Evolutionary conservation across 2,329 filamentous ascomycete genomes (phyloP).

Genomic region (Aspergillus alliaceus): DNA sequence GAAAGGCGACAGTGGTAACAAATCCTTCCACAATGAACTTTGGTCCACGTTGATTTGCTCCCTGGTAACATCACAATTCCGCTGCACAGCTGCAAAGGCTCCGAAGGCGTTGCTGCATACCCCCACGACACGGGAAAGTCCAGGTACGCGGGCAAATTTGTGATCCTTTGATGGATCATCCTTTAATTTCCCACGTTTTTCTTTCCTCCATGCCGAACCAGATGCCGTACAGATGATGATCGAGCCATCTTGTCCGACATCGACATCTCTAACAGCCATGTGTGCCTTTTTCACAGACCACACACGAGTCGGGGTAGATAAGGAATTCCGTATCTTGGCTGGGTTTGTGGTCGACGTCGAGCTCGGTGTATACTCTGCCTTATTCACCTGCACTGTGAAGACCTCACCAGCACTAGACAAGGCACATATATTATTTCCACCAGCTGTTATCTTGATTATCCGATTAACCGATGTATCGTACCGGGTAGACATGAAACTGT

Average conservation of each 20-base stretch:
- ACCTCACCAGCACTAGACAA: slow-evolving; percentile 82
- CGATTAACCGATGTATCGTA: slow-evolving; percentile 66
- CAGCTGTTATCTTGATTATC: slow-evolving; percentile 75
- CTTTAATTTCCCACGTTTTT: slow-evolving; percentile 79
- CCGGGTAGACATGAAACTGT: slow-evolving; percentile 64
- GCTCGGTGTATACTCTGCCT: slow-evolving; percentile 59
- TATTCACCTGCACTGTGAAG: slow-evolving; percentile 78
- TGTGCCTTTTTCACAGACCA: slow-evolving; percentile 86
- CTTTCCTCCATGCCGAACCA: slow-evolving; percentile 88
- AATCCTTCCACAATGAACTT: slow-evolving; percentile 71
- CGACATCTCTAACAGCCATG: slow-evolving; percentile 82
- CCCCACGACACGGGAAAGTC: slow-evolving; percentile 77
- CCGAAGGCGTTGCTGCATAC: slow-evolving; percentile 88
- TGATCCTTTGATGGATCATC: slow-evolving; percentile 78
- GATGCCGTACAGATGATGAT: slow-evolving; percentile 92
- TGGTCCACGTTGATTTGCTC: slow-evolving; percentile 67
- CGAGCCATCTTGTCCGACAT: slow-evolving; percentile 87
- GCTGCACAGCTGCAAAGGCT: slow-evolving; percentile 82
- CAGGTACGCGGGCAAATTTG: slow-evolving; percentile 90
- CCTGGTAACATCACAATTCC: slow-evolving; percentile 78
- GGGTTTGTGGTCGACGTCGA: slow-evolving; percentile 86
- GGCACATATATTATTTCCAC: slow-evolving; percentile 88
- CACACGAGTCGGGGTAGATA: slow-evolving; percentile 75
- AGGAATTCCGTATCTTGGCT: slow-evolving; percentile 78
- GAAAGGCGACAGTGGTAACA: slow-evolving; percentile 70